These are phyloP conservation scores for Hericium erinaceus DNA, from an alignment of 768 basidiomycete genomes.

Conservation along the genomic window DNA sequence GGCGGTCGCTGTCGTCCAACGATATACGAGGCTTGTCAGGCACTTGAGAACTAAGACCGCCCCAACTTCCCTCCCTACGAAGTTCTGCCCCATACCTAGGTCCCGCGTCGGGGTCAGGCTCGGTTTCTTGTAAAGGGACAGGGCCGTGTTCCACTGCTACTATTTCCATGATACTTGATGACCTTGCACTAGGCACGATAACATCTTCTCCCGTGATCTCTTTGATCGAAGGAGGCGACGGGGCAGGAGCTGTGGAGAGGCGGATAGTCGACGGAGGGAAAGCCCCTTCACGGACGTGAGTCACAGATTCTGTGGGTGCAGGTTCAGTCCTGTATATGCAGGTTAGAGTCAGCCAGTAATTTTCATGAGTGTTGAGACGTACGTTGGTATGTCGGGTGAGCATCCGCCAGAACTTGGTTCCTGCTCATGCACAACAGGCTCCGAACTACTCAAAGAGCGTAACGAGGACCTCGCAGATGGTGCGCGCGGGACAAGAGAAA, in stretches of 20 bases:
- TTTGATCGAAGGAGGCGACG: slow-evolving; percentile 2
- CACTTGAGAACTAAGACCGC: slow-evolving; percentile 15
- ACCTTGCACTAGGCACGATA: not conserved
- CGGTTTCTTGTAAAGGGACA: too few relatives aligned
- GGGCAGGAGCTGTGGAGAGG: too few relatives aligned
- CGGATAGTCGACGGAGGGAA: slow-evolving; percentile 40
- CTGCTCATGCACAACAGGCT: not conserved
- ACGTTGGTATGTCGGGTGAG: not conserved
- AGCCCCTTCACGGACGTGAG: slow-evolving; percentile 49
- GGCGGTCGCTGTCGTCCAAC: slow-evolving; percentile 16
- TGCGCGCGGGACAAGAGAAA: too few relatives aligned
- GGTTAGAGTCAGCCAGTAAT: not conserved
- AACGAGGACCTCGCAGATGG: slow-evolving; percentile 3
- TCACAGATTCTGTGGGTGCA: not conserved
- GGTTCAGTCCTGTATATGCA: slow-evolving; percentile 18
- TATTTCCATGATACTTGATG: not conserved
- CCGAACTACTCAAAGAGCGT: not conserved
- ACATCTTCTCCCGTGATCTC: slow-evolving; percentile 1
- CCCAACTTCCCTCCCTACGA: slow-evolving; percentile 21
- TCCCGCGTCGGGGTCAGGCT: too few relatives aligned
- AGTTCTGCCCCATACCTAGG: not conserved
- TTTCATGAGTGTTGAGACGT: not conserved
- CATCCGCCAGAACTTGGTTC: not conserved
- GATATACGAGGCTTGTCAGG: slow-evolving; percentile 4
- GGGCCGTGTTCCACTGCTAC: not conserved